phyloP scores from a whole-genome alignment of 441 rosid genomes.

The Mallotus japonicus region DNA sequence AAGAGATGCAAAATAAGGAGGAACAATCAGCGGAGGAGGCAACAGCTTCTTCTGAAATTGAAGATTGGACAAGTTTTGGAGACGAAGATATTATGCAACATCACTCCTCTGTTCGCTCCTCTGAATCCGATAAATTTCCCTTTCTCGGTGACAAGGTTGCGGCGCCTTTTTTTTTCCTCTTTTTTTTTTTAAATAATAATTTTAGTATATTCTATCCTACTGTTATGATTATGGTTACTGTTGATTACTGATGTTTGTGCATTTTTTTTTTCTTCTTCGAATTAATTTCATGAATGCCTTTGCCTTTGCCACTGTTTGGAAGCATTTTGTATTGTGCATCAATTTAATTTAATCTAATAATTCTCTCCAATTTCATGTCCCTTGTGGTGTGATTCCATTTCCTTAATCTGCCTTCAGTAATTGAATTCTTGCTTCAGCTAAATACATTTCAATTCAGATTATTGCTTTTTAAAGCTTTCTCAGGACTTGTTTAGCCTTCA shows the following conservation, averaged over 20 bases:
- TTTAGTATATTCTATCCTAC: no score
- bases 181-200: neutral
- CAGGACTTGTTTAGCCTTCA: neutral
- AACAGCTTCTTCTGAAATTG: slow-evolving; percentile 26
- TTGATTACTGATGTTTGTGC: no score
- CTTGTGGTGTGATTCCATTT: neutral
- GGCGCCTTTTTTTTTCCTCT: neutral
- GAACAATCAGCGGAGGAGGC: slow-evolving; percentile 31
- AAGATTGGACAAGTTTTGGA: slow-evolving; percentile 45
- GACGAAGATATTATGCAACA: slow-evolving; percentile 49
- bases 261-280: no score
- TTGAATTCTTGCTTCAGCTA: no score
- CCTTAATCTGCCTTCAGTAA: neutral
- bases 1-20: slow-evolving; percentile 52
- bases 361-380: neutral
- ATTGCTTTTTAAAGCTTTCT: no score
- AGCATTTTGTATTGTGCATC: no score
- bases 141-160: slow-evolving; percentile 69
- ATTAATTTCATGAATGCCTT: no score
- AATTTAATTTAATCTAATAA: no score
- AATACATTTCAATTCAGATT: no score
- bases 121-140: slow-evolving; percentile 52
- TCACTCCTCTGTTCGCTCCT: slow-evolving; percentile 48
- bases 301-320: no score
- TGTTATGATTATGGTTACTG: no score